These are phyloP conservation scores for Solanum sparsipilum DNA, from an alignment of 257 asterid species.

Conservation along the genomic window DNA sequence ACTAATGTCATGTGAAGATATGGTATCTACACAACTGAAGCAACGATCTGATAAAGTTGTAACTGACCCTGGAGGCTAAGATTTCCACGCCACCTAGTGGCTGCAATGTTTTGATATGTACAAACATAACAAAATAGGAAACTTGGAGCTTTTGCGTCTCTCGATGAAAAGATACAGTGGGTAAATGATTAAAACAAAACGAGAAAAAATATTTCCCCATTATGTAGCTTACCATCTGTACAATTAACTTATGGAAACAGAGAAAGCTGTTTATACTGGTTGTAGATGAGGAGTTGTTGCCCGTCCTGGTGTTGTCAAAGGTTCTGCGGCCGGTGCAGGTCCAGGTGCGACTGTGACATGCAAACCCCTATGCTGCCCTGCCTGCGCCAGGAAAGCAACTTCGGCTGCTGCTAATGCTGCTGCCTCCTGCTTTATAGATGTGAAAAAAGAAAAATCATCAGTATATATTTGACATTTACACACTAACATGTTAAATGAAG, in stretches of 20 bases:
- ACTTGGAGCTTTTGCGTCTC: not conserved
- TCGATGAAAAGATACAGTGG: not conserved
- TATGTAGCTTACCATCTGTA: not conserved
- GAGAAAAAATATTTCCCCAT: not conserved
- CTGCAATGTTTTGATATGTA: not conserved
- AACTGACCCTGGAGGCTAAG: not conserved
- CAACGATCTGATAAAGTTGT: not conserved
- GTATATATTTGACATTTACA: not conserved
- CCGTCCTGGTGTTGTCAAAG: not conserved
- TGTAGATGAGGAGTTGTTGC: not conserved
- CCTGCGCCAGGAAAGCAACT: slow-evolving; percentile 37
- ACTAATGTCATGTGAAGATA: not conserved
- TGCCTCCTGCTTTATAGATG: slow-evolving; percentile 24
- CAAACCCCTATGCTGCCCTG: slow-evolving; percentile 34
- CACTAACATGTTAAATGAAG: not conserved
- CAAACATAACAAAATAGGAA: not conserved
- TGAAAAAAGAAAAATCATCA: not conserved
- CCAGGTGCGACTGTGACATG: slow-evolving; percentile 23
- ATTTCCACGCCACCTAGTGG: not conserved
- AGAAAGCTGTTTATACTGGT: not conserved
- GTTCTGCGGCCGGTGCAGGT: slow-evolving; percentile 12
- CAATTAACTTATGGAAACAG: not conserved
- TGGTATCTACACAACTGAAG: not conserved
- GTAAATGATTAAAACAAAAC: not conserved
- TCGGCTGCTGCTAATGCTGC: slow-evolving; percentile 30